Base-by-base conservation (phyloP, 2,329 filamentous ascomycete genomes). In the Gnomoniopsis sp. region DNA sequence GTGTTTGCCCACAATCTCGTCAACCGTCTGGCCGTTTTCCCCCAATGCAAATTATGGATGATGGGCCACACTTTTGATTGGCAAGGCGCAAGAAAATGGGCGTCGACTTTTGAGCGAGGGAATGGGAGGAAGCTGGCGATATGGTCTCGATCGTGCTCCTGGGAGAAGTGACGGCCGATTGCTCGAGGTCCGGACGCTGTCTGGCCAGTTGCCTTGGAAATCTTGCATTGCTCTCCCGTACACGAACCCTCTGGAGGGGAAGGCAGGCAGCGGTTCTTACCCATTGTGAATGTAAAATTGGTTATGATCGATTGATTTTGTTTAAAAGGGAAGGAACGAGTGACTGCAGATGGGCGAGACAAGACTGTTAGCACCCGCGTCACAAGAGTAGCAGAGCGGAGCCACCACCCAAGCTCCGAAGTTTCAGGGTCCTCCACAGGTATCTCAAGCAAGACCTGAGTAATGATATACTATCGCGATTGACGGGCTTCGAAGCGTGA, bases 281-380 rank as follows among this genome's bases (percentile, higher is more conserved):
- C 60, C 60, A 62, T 62, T 62, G 60, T 62, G 53, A 49, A 59
- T 47, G 57, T 53, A 43, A 21, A 52, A 57, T 38, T 55, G 57
- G 57, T 48, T 54, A 21, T 59, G 33, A 44, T 59, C 50, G 57
- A 33, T 43, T 30, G 26, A 30, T 30, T 30, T 30, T 30, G 4
- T 30, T 4, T 4, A 57, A 62, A 54, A 49, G 53, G 57, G 57
- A 54, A 57, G 57, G 60, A 62, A 62, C 60, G 60, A 62, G 57
- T 59, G 60, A 62, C 60, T 62, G 49, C 23, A 46, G 23, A 44
- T 6, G 22, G 43, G 15, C 36, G 57, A 30, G 55, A 33, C 46
- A 26, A 34, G 14, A 47, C 19, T 41, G 59, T 61, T 53, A 61
- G 59, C 59, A 61, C 55, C 36, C 43, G 51, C 48, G 51, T 51